Conservation (phyloP, 2,329 filamentous ascomycete species). For the Ophiocordyceps robertsii region DNA sequence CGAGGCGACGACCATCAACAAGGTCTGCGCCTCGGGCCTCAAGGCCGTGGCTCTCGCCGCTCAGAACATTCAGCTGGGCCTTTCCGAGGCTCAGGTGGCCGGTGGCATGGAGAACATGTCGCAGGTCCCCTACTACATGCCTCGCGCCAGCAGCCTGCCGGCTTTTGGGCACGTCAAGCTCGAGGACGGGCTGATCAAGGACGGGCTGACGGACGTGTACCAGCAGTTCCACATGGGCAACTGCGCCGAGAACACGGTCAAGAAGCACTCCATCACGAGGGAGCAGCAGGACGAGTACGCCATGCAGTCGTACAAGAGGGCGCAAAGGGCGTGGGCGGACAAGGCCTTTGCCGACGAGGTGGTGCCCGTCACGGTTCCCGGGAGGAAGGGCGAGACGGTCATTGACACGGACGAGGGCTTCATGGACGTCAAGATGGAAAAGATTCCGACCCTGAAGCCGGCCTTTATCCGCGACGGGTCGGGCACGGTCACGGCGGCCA, state of each 20-base stretch:
- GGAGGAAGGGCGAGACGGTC: conserved; percentile 69
- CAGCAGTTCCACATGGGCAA: conserved; percentile 97
- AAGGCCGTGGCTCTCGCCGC: conserved; percentile 86
- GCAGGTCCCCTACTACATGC: conserved; percentile 79
- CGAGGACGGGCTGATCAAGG: conserved; percentile 86
- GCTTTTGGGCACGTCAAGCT: conserved; percentile 78
- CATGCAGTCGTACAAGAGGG: conserved; percentile 76
- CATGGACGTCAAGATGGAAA: conserved; percentile 74
- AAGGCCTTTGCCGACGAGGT: conserved; percentile 83
- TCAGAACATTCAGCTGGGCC: conserved; percentile 85
- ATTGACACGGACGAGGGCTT: conserved; percentile 82
- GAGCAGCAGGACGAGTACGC: conserved; percentile 88
- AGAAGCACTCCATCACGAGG: conserved; percentile 67
- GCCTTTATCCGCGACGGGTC: conserved; percentile 78
- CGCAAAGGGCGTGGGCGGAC: conserved; percentile 77
- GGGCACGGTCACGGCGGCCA: conserved; percentile 87
- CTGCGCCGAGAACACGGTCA: conserved; percentile 88
- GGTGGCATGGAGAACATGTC: conserved; percentile 99
- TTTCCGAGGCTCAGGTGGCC: conserved; percentile 77
- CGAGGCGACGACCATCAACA: conserved; percentile 91
- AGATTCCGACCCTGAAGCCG: conserved; percentile 74
- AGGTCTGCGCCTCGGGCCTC: conserved; percentile 90
- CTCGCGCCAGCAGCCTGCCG: conserved; percentile 67
- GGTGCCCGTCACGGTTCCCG: conserved; percentile 71
- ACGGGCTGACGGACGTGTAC: conserved; percentile 92